Conservation (phyloP, 2,329 filamentous ascomycete genomes). For the Pseudopyrenochaeta lycopersici region DNA sequence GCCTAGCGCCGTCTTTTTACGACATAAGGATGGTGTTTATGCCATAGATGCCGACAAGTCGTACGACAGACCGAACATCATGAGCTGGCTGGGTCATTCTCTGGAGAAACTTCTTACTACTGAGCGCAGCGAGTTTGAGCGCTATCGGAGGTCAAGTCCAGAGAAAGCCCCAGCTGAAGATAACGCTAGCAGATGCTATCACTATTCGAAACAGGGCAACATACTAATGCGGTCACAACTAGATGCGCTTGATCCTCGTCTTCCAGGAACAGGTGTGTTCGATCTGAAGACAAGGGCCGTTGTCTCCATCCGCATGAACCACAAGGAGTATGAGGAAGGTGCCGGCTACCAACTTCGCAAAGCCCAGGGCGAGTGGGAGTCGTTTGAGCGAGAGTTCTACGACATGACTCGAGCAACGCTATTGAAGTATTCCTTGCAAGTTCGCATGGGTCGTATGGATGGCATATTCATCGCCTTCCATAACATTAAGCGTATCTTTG, state of each 20-base stretch:
- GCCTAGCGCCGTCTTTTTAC: constrained; percentile 80
- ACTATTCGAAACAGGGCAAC: constrained; percentile 86
- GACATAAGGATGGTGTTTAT: constrained; percentile 84
- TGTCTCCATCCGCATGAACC: constrained; percentile 89
- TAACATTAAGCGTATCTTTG: constrained; percentile 94
- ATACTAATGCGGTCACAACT: constrained; percentile 96
- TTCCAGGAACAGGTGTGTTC: constrained; percentile 93
- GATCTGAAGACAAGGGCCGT: constrained; percentile 96
- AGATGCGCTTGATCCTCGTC: constrained; percentile 83
- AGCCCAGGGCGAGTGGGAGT: constrained; percentile 82
- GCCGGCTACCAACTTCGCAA: constrained; percentile 86
- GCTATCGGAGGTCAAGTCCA: constrained; percentile 67
- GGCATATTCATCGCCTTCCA: constrained; percentile 98
- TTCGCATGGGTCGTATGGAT: constrained; percentile 97
- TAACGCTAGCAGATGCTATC: constrained; percentile 65
- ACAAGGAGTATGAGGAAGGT: constrained; percentile 74
- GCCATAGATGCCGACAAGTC: constrained; percentile 97
- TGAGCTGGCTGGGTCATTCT: constrained; percentile 92
- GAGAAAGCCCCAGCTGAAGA: constrained; percentile 78
- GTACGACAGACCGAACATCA: constrained; percentile 82
- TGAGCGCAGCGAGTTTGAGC: constrained; percentile 83
- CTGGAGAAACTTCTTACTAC: constrained; percentile 95
- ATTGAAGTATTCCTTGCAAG: constrained; percentile 95
- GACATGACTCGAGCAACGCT: constrained; percentile 97
- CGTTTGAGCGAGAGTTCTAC: constrained; percentile 93